phyloP scores from a whole-genome alignment of 2,329 filamentous ascomycete species.

The Rhinocladiella mackenziei region DNA sequence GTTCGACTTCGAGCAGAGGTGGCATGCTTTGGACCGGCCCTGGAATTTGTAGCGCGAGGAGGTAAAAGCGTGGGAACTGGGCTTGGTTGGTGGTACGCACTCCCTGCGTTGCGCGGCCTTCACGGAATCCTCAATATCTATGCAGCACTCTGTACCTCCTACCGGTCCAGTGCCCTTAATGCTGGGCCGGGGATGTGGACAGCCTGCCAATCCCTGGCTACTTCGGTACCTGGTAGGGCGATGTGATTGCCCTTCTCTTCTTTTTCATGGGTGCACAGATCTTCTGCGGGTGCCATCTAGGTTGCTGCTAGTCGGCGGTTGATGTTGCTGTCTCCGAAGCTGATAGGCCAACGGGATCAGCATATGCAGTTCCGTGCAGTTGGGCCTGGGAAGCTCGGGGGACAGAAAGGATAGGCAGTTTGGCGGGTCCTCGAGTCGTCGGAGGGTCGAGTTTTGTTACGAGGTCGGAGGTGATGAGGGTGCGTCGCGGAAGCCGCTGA shows the following conservation, averaged over 20 bases:
- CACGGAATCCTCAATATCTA: too few relatives aligned
- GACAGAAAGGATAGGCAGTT: neutral
- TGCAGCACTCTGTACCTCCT: too few relatives aligned
- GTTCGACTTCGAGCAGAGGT: too few relatives aligned
- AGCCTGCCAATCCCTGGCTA: conserved; percentile 4
- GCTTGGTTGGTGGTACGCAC: too few relatives aligned
- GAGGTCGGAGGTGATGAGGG: too few relatives aligned
- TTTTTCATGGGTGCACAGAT: neutral
- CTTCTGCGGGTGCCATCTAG: neutral
- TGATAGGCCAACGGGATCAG: too few relatives aligned
- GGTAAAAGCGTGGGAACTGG: too few relatives aligned
- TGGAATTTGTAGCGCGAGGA: too few relatives aligned
- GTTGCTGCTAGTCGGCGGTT: neutral
- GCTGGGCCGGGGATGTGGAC: conserved; percentile 3
- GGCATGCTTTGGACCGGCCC: too few relatives aligned
- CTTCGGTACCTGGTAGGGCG: conserved; percentile 9
- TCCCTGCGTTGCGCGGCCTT: too few relatives aligned
- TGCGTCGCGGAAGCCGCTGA: too few relatives aligned
- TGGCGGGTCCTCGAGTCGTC: neutral
- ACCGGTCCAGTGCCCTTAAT: conserved; percentile 5
- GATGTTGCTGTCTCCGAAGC: too few relatives aligned
- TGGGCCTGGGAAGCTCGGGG: neutral
- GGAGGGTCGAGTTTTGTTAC: neutral
- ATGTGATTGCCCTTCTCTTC: neutral
- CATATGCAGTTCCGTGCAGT: neutral